These are phyloP conservation scores for Hyaloperonospora arabidopsidis DNA, from an alignment of 352 stramenopile species.

Conservation along the genomic window DNA sequence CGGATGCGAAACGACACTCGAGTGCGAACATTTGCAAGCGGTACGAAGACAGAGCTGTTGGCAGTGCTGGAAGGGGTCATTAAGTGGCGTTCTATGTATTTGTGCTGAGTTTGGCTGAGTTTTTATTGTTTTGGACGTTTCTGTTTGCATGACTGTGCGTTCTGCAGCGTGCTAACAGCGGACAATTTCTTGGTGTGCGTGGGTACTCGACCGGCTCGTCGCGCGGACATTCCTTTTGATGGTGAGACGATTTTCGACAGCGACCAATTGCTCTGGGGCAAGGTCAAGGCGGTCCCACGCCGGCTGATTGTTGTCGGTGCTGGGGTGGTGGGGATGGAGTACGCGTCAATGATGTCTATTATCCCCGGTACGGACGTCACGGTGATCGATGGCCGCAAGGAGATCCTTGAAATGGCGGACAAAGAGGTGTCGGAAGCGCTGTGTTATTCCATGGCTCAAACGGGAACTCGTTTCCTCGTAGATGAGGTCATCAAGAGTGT, in stretches of 20 bases:
- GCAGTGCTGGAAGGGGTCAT: no score
- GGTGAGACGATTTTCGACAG: slow-evolving; percentile 81
- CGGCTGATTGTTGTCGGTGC: slow-evolving; percentile 77
- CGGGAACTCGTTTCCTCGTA: slow-evolving; percentile 78
- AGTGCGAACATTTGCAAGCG: slow-evolving; percentile 81
- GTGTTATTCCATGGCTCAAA: slow-evolving; percentile 84
- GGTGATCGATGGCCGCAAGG: slow-evolving; percentile 81
- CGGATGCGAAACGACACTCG: slow-evolving; percentile 61
- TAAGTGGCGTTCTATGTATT: no score
- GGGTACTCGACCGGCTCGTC: slow-evolving; percentile 74
- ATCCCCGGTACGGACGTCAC: slow-evolving; percentile 85
- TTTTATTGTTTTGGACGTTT: not conserved
- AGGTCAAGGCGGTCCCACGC: slow-evolving; percentile 61
- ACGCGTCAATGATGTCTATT: slow-evolving; percentile 88
- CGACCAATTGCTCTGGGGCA: slow-evolving; percentile 79
- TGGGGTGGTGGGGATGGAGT: slow-evolving; percentile 89
- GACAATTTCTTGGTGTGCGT: slow-evolving; percentile 85
- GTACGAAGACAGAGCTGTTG: slow-evolving; percentile 17
- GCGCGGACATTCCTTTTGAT: slow-evolving; percentile 80
- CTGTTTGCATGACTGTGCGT: not conserved
- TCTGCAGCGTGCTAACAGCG: slow-evolving; percentile 63
- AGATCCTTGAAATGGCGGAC: slow-evolving; percentile 86
- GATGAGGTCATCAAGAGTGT: slow-evolving; percentile 75
- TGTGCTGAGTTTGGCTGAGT: no score
- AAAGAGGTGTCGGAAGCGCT: slow-evolving; percentile 81